phyloP scores from a whole-genome alignment of 2,329 filamentous ascomycete genomes.

The Arthrinium phaeospermum region DNA sequence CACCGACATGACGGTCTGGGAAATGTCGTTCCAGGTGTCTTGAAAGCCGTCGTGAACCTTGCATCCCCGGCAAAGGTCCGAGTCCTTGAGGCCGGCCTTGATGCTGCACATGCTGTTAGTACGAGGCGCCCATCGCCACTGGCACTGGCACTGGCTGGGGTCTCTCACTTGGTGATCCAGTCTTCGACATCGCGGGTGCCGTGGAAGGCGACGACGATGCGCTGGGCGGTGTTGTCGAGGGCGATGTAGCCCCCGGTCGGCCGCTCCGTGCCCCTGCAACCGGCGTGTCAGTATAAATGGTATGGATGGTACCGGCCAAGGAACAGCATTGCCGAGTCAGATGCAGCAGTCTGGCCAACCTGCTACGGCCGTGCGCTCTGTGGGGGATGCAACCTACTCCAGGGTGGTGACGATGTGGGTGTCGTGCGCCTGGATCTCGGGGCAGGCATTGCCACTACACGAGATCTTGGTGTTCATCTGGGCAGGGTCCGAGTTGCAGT shows the following conservation, averaged over 20 bases:
- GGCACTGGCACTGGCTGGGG: no score
- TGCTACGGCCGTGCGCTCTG: background rate
- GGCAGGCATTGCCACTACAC: constrained; percentile 29
- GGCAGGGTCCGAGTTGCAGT: constrained; percentile 31
- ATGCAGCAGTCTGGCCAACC: no score
- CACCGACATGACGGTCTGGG: constrained; percentile 26
- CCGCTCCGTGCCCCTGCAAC: constrained; percentile 18
- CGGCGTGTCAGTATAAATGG: background rate
- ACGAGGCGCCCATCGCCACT: background rate
- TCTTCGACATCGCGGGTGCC: constrained; percentile 27
- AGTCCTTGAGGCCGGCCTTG: constrained; percentile 25
- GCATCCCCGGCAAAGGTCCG: constrained; percentile 27
- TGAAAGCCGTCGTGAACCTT: constrained; percentile 36
- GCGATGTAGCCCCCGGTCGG: constrained; percentile 30
- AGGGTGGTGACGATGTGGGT: constrained; percentile 28
- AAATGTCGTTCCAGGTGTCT: constrained; percentile 26
- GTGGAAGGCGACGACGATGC: constrained; percentile 30
- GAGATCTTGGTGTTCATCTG: constrained; percentile 23
- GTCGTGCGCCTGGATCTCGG: constrained; percentile 26
- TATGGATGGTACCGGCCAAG: no score
- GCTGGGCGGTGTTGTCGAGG: constrained; percentile 28
- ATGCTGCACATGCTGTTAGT: background rate
- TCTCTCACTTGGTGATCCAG: constrained; percentile 26
- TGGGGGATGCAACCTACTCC: constrained; percentile 8
- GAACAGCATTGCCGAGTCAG: no score